These are phyloP conservation scores for Vinca minor DNA, from an alignment of 257 asterid species.

Conservation along the genomic window DNA sequence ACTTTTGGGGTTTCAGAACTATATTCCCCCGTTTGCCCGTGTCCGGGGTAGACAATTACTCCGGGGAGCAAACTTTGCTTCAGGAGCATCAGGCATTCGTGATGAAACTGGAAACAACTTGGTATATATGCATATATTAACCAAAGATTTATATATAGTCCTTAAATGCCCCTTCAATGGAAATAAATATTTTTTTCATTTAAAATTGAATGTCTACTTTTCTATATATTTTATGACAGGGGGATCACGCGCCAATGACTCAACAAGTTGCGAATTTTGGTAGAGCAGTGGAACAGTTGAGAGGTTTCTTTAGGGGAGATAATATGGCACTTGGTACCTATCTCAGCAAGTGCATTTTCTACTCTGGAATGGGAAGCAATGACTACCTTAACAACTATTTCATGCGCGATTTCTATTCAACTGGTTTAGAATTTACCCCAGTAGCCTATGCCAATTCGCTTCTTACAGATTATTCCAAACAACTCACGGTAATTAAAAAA, in stretches of 20 bases:
- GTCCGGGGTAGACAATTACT: conserved; percentile 50
- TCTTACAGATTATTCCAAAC: conserved; percentile 55
- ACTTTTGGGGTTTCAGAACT: conserved; percentile 61
- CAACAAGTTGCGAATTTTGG: conserved; percentile 60
- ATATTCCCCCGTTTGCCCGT: conserved; percentile 59
- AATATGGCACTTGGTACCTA: conserved; percentile 36
- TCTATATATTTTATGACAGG: conserved; percentile 48
- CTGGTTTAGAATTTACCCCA: conserved; percentile 48
- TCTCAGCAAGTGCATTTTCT: conserved; percentile 60
- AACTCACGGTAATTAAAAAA: conserved; percentile 43
- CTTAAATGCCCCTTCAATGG: too few relatives aligned
- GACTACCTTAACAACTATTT: conserved; percentile 87
- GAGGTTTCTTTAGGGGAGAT: conserved; percentile 59
- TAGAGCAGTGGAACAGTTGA: conserved; percentile 44
- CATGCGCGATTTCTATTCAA: conserved; percentile 65
- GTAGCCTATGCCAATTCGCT: conserved; percentile 64
- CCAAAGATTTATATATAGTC: too few relatives aligned
- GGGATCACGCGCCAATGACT: conserved; percentile 69
- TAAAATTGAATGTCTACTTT: too few relatives aligned
- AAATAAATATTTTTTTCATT: too few relatives aligned
- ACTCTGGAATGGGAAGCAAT: conserved; percentile 86
- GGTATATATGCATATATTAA: too few relatives aligned
- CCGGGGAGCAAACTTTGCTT: conserved; percentile 70
- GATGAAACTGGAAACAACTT: conserved; percentile 90
- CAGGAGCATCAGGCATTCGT: conserved; percentile 87